Conservation (phyloP, 2,329 filamentous ascomycete genomes). For the Phyllosticta citrichinensis region DNA sequence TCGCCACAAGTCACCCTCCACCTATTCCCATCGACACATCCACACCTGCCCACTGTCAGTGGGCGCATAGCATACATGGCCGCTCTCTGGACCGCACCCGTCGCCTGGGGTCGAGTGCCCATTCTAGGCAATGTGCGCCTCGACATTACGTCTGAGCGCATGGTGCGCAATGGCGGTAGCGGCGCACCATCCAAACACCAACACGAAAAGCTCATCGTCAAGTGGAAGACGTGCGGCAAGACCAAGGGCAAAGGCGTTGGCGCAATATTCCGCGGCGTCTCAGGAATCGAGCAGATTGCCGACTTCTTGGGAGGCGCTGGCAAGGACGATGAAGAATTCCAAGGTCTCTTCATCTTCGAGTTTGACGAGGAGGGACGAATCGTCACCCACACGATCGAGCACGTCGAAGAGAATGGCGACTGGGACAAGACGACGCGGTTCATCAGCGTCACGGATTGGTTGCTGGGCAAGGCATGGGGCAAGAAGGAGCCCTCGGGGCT, state of each 20-base stretch:
- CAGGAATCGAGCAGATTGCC: constrained; percentile 38
- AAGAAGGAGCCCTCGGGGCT: constrained; percentile 21
- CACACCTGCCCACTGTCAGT: constrained; percentile 82
- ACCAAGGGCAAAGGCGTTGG: constrained; percentile 35
- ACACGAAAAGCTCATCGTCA: constrained; percentile 77
- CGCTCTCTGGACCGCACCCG: constrained; percentile 88
- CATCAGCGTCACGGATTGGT: constrained; percentile 88
- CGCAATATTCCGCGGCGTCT: constrained; percentile 34
- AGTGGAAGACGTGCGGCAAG: constrained; percentile 67
- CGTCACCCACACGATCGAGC: constrained; percentile 83
- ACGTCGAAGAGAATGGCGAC: constrained; percentile 71
- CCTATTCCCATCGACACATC: constrained; percentile 65
- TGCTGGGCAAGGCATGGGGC: constrained; percentile 67
- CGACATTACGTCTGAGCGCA: constrained; percentile 80
- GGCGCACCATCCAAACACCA: constrained; percentile 29
- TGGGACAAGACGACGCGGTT: constrained; percentile 81
- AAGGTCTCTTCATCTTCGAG: constrained; percentile 87
- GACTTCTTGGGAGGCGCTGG: constrained; percentile 47
- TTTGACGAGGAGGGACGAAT: constrained; percentile 84
- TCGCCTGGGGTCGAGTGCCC: constrained; percentile 90
- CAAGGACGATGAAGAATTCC: constrained; percentile 57
- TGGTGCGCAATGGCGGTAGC: constrained; percentile 50
- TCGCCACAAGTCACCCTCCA: constrained; percentile 53
- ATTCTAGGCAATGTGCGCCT: constrained; percentile 84
- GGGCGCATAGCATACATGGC: constrained; percentile 86